These are phyloP conservation scores for Incumbomyces delicatus DNA, from an alignment of 2,329 filamentous ascomycete genomes.

Conservation along the genomic window DNA sequence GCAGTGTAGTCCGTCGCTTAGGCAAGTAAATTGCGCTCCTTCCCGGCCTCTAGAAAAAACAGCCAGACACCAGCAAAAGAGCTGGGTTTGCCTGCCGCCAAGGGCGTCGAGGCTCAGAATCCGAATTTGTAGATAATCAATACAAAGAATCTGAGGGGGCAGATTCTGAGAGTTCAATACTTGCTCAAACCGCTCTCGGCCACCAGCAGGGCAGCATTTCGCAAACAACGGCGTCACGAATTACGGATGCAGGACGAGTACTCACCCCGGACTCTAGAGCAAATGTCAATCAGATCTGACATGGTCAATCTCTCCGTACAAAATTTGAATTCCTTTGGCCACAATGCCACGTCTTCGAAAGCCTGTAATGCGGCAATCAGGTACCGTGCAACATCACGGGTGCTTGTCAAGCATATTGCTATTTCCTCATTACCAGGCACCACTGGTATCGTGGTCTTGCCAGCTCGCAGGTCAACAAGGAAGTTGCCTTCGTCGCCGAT, in stretches of 20 bases:
- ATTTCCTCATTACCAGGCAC: slow-evolving; percentile 28
- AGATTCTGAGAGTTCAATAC: too few relatives aligned
- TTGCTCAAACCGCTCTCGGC: too few relatives aligned
- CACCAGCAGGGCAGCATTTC: not conserved
- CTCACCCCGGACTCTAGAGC: slow-evolving; percentile 38
- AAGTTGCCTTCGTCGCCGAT: slow-evolving; percentile 53
- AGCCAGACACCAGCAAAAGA: too few relatives aligned
- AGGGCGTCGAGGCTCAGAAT: too few relatives aligned
- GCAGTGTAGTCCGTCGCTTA: too few relatives aligned
- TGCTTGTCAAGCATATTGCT: slow-evolving; percentile 58
- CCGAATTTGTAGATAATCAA: too few relatives aligned
- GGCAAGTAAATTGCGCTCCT: too few relatives aligned
- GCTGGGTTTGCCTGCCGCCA: too few relatives aligned
- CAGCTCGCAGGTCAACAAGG: slow-evolving; percentile 51
- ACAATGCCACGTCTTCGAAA: slow-evolving; percentile 46
- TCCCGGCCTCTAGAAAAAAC: too few relatives aligned
- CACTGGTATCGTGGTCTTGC: slow-evolving; percentile 52
- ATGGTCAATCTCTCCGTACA: slow-evolving; percentile 56
- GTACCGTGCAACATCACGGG: slow-evolving; percentile 60
- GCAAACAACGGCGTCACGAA: slow-evolving; percentile 10
- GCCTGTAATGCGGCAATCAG: slow-evolving; percentile 52
- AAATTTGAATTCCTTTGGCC: slow-evolving; percentile 62
- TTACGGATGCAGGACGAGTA: slow-evolving; percentile 9
- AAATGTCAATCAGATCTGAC: slow-evolving; percentile 49
- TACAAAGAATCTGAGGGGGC: too few relatives aligned